Evolutionary conservation across 2,329 filamentous ascomycete species (phyloP), one percentile per base, ranked within the genome.

Genomic region (Camillea tinctor): DNA sequence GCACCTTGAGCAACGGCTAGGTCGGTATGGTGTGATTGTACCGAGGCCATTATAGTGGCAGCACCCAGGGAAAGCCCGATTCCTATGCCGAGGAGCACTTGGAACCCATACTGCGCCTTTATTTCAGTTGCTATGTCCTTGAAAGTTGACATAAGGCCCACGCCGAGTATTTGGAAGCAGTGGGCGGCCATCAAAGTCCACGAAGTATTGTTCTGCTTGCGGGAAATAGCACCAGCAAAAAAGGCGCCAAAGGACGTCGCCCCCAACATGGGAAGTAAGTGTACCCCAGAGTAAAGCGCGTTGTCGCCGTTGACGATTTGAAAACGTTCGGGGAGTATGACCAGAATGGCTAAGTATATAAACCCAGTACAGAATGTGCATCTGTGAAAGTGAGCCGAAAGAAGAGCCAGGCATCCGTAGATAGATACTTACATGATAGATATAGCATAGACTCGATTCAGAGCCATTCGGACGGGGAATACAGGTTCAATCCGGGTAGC

Each of bases 1-100:
- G 84, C 80, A 0, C 85, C 86, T 64, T 88, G 84, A 0, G 83
- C 84, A 1, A 84, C 81, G 0, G 85, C 85, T 54, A 84, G 75
- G 57, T 85, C 80, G 59, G 75, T 76, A 7, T 74, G 71, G 19
- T 78, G 73, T 0, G 81, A 78, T 52, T 85, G 78, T 15, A 86
- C 76, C 52, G 81, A 82, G 2, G 83, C 84, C 66, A 86, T 81
- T 59, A 88, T 84, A 0, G 84, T 86, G 7, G 81, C 81, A 2
- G 81, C 79, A 0, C 82, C 83, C 62, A 86, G 83, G 9, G 80
- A 82, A 17, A 88, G 76, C 0, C 85, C 85, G 17, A 87, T 82
- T 0, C 85, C 85, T 0, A 87, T 72, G 1, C 85, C 85, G 26
- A 87, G 82, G 7, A 87, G 75, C 21, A 80, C 77, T 58, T 86